Evolutionary conservation across 78 protist genomes (phyloP), one percentile per base, ranked within the genome.

Genomic region (Dictyostelium firmibasis): DNA sequence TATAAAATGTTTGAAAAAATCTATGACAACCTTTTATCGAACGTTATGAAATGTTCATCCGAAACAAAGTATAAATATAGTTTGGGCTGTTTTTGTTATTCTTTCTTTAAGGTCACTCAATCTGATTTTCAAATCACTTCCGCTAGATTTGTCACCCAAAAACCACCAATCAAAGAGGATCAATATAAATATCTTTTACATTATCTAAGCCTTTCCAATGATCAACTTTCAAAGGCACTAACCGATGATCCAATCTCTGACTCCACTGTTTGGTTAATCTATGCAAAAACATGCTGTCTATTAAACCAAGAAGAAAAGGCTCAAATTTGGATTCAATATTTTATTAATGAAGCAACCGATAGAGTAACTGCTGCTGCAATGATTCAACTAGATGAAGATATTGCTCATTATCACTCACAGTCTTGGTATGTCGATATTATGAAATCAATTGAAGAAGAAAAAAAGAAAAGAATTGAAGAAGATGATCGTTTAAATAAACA

Each of bases 241-340:
- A 50, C 53, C 10, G 43, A 89, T 29, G 43, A 81, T 20, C 88
- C 94, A 81, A 81, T 33, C 64, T 41, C 84, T 11, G 41, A 5
- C 9, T 23, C 94, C 33, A 53, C 4, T 25, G 43, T 64, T 64
- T 89, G 87, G 87, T 89, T 89, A 67, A 43, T 81, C 18, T 89
- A 72, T 72, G 86, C 87, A 47, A 89, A 89, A 81, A 81, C 94
- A 64, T 89, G 94, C 81, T 44, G 86, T 81, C 74, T 89, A 35
- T 70, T 89, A 23, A 50, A 81, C 50, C 50, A 67, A 35, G 94
- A 89, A 47, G 94, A 89, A n/a, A 89, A 81, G 36, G 86, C 94
- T 27, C 87, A 89, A 43, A 81, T 35, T 38, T 89, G 94, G 94
- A 89, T 89, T 25, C 94, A 89, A 69, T 69, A 79, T 36, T 89